Evolutionary conservation across 306 rosid genomes (phyloP).

Genomic region (Vicia faba): DNA sequence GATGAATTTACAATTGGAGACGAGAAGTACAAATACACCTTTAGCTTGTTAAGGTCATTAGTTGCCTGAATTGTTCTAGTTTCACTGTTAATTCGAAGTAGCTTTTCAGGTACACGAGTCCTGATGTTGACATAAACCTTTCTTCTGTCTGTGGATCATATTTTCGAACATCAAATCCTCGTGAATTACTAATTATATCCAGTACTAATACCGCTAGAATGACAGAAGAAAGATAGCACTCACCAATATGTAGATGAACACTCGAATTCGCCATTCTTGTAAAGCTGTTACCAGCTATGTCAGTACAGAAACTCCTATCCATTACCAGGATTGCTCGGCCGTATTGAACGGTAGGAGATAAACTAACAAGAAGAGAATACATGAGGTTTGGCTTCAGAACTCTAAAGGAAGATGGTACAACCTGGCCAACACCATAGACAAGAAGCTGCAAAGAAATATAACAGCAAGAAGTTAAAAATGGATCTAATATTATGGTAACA

Average conservation of each 20-base stretch:
- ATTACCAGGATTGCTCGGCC: conserved; percentile 77
- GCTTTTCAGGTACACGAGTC: conserved; percentile 68
- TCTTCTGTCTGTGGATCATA: conserved; percentile 73
- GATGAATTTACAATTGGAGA: conserved; percentile 78
- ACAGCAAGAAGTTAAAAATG: conserved; percentile 35
- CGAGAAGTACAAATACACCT: conserved; percentile 75
- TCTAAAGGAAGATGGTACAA: conserved; percentile 74
- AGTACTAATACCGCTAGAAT: neutral
- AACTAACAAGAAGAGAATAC: conserved; percentile 67
- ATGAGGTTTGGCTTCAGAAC: conserved; percentile 61
- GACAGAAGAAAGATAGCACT: conserved; percentile 40
- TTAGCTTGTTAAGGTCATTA: conserved; percentile 55
- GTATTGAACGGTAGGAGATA: conserved; percentile 55
- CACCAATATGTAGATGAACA: conserved; percentile 71
- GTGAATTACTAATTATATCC: too few species aligned
- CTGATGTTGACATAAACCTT: conserved; percentile 57
- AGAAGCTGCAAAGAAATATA: conserved; percentile 59
- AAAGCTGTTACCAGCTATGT: conserved; percentile 79
- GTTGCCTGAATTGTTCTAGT: conserved; percentile 86
- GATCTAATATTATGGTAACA: too few species aligned
- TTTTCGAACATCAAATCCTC: conserved; percentile 20
- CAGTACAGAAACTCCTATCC: conserved; percentile 83
- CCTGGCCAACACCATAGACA: conserved; percentile 89
- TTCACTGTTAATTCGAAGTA: conserved; percentile 63
- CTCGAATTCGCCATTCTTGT: conserved; percentile 67